Percentiles rank a stretch among this genome's conserved stretches.
These are phyloP conservation scores for Podospora bellae-mahoneyi DNA, from an alignment of 495 filamentous ascomycete species.

Conservation along the genomic window DNA sequence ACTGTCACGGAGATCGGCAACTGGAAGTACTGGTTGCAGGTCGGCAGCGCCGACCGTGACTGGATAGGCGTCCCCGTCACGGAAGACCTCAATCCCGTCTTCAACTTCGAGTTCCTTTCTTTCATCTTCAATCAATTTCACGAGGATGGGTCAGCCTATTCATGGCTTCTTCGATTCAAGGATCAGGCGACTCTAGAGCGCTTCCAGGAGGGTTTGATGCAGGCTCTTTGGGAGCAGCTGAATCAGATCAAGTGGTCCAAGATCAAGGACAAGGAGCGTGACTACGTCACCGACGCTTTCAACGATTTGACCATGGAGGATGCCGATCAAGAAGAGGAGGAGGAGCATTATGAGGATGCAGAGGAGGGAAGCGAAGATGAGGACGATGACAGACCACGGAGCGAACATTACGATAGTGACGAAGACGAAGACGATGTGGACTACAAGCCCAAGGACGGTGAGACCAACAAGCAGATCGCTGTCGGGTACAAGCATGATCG, in stretches of 20 bases:
- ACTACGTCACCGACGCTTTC: slow-evolving; percentile 95
- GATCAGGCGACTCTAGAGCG: slow-evolving; percentile 72
- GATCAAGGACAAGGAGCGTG: slow-evolving; percentile 83
- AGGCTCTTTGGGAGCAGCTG: slow-evolving; percentile 93
- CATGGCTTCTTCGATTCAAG: slow-evolving; percentile 91
- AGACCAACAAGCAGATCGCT: slow-evolving; percentile 92
- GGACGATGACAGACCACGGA: slow-evolving; percentile 56
- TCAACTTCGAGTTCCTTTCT: slow-evolving; percentile 96
- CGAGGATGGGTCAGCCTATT: slow-evolving; percentile 84
- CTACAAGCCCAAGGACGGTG: slow-evolving; percentile 67
- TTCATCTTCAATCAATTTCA: slow-evolving; percentile 98
- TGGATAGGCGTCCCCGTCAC: slow-evolving; percentile 87
- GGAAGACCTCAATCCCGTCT: slow-evolving; percentile 93
- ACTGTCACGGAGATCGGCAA: slow-evolving; percentile 80
- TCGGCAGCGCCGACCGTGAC: slow-evolving; percentile 69
- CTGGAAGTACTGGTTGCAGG: slow-evolving; percentile 96
- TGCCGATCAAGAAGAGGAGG: slow-evolving; percentile 54
- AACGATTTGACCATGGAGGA: slow-evolving; percentile 94
- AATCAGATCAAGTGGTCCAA: slow-evolving; percentile 95
- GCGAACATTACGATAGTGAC: slow-evolving; percentile 79
- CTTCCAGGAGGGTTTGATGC: slow-evolving; percentile 93
- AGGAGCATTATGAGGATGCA: slow-evolving; percentile 59
- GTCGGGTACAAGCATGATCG: slow-evolving; percentile 97
- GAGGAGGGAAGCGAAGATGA: slow-evolving; percentile 59
- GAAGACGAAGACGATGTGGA: slow-evolving; percentile 86